Evolutionary conservation across 805 yeast genomes (phyloP).

Genomic region (Candida awuae): DNA sequence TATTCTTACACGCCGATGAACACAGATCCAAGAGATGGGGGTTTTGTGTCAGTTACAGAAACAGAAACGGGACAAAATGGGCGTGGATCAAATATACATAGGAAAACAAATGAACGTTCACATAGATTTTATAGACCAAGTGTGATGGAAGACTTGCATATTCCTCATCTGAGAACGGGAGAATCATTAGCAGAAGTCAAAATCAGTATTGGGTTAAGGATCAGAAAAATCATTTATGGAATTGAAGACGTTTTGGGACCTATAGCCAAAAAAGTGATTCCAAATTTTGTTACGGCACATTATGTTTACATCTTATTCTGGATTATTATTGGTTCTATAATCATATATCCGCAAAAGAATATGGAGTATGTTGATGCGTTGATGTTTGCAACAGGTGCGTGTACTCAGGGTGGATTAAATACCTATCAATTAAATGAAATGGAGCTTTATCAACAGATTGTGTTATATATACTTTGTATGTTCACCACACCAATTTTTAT

Average conservation of each 20-base stretch:
- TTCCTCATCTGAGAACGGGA: too few species aligned
- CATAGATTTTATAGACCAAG: too few species aligned
- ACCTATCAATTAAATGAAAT: conserved; percentile 62
- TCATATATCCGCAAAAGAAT: conserved; percentile 69
- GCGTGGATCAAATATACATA: too few species aligned
- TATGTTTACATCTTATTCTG: conserved; percentile 59
- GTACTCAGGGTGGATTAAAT: conserved; percentile 90
- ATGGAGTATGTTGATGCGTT: conserved; percentile 67
- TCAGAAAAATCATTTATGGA: conserved; percentile 31
- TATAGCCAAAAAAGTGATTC: conserved; percentile 33
- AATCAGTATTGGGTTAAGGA: conserved; percentile 4
- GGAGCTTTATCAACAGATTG: conserved; percentile 71
- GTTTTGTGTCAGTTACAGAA: too few species aligned
- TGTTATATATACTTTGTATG: conserved; percentile 52
- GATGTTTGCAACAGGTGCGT: conserved; percentile 66
- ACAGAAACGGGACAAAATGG: too few species aligned
- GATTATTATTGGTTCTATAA: conserved; percentile 60
- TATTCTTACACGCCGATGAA: too few species aligned
- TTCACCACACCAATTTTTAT: conserved; percentile 84
- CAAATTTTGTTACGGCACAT: conserved; percentile 57
- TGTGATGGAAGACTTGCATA: too few species aligned
- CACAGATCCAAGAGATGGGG: too few species aligned
- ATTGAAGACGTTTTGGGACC: conserved; percentile 36
- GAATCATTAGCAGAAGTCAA: background rate
- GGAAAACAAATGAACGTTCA: too few species aligned